Base-by-base conservation (phyloP, 352 stramenopile genomes). In the Phytopythium helicoides region DNA sequence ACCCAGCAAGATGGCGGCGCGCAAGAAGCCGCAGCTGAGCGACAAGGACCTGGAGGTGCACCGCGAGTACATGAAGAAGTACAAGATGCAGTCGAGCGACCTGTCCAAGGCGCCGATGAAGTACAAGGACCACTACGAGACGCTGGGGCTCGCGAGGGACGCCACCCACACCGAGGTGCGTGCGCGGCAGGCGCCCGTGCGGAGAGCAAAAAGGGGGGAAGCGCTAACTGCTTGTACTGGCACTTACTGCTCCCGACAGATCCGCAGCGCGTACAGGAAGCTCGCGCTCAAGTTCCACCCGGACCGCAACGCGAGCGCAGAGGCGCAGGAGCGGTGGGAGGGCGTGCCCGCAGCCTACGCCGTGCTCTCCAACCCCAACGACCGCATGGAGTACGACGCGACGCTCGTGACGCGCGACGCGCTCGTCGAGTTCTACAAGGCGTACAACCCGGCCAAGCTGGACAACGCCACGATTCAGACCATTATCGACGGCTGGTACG, bases 201-300 rank as follows among this genome's bases (percentile, higher is more conserved):
- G n/a, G n/a, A n/a, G n/a, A n/a, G n/a, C n/a, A n/a, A n/a, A n/a
- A n/a, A n/a, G n/a, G n/a, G n/a, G n/a, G n/a, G n/a, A n/a, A n/a
- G n/a, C n/a, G n/a, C n/a, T n/a, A n/a, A n/a, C n/a, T n/a, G n/a
- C n/a, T n/a, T n/a, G n/a, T n/a, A n/a, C n/a, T n/a, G n/a, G n/a
- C n/a, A n/a, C n/a, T n/a, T n/a, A n/a, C n/a, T n/a, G n/a, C n/a
- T n/a, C n/a, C n/a, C n/a, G n/a, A n/a, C 50, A 90, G 76, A 99
- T 99, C 64, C 97, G 97, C 56, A 75, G 84, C 44, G 85, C 89
- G 6, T 97, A 97, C 60, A 82, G 86, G 9, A 93, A 84, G 60
- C 62, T 96, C 37, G 87, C 83, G 38, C 72, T 95, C 35, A 79
- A 81, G 54, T 95, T 83, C 50, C 90, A 97, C 56, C 90, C 90